Base-by-base conservation (phyloP, 2,329 filamentous ascomycete genomes). In the Botryotinia calthae region DNA sequence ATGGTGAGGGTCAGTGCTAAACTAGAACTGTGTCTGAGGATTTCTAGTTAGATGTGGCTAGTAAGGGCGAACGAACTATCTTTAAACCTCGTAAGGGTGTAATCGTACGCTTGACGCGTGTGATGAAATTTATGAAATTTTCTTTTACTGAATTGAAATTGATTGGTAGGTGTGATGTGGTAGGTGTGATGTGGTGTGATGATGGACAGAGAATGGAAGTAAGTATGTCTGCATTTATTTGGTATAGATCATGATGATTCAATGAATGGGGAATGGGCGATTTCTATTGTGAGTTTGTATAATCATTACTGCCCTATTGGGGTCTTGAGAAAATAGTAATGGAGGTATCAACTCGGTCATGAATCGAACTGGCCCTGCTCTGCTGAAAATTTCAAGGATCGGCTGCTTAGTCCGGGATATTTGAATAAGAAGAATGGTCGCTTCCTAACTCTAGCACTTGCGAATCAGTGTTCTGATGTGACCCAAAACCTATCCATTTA, bases 321-420 rank as follows among this genome's bases (percentile, higher is more conserved):
- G 1, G n/a, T 31, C 6, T 14, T 16, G 25, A 3, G 12, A 5
- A 16, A n/a, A 51, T 14, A 4, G 3, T 14, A 9, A n/a, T 2
- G 4, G 48, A 51, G 10, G 4, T 51, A 14, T 51, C 25, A n/a
- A 10, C 4, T n/a, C 22, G 48, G 22, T 12, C 10, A 1, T 51
- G 12, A 25, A 14, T n/a, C 25, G 25, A n/a, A n/a, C 10, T 51
- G 4, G 10, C 10, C 9, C 22, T 6, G 4, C 25, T 51, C 12
- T 12, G 9, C 22, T 25, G 46, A 25, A 48, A 48, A 48, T 2
- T 9, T 22, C 1, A n/a, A 51, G 12, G 25, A 5, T n/a, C 12
- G 12, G 6, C 25, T 54, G 12, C 25, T n/a, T n/a, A 14, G 10
- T n/a, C 0, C 48, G 10, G 25, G 25, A 0, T 14, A 4, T 51